Base-by-base conservation (phyloP, 441 rosid genomes). In the Hypseocharis bilobata region DNA sequence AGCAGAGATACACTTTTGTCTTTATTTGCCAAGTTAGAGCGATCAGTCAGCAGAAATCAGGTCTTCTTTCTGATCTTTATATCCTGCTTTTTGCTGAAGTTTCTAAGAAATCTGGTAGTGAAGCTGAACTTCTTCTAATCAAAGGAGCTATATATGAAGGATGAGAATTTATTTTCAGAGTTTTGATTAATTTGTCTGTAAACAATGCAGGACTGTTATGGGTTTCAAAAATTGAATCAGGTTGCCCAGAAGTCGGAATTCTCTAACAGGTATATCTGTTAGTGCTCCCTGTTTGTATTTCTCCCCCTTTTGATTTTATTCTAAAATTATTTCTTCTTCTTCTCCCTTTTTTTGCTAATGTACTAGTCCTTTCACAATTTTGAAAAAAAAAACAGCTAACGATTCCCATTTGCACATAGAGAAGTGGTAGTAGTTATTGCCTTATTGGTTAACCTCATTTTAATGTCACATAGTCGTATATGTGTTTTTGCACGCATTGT, bases 241-340 rank as follows among this genome's bases (percentile, higher is more conserved):
- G 81, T 78, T 60, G 85, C 88, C 55, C 74, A 80, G 76, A 88
- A 83, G 75, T 75, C 76, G 74, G 91, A 88, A 67, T 88, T 84
- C 72, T 71, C 77, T 28, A 88, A 88, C 78, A 88, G 91, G 87
- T 85, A 68, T 47, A 3, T 34, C 11, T 27, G 22, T 36, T 47
- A 27, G 28, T 63, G 25, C 55, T 29, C 38, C 7, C 52, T 65
- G 14, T 20, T 51, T 36, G 19, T 0, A 40, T 26, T 14, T 40
- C 22, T 25, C 7, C 7, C 34, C 8, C n/a, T n/a, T n/a, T n/a
- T n/a, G n/a, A n/a, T n/a, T n/a, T n/a, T n/a, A n/a, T n/a, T n/a
- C n/a, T n/a, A n/a, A n/a, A n/a, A n/a, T n/a, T 63, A 25, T 19
- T 55, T 38, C 13, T 10, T 36, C 1, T 36, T 36, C 40, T 36